These are phyloP conservation scores for Xerocomellus amylosporus DNA, from an alignment of 768 basidiomycete species.

Conservation along the genomic window DNA sequence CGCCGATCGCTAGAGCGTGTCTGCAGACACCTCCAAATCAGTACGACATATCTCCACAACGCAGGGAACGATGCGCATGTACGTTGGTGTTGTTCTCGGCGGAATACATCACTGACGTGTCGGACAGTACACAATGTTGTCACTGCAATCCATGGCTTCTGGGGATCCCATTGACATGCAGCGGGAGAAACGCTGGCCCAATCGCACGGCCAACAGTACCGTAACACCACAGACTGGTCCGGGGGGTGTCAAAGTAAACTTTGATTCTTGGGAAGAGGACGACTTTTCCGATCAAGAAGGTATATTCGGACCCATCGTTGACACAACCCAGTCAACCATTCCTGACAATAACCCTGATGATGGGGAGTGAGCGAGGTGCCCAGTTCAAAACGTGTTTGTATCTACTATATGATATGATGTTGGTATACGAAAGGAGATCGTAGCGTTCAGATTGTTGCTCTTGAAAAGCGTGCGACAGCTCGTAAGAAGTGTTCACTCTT, in stretches of 20 bases:
- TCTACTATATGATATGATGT: constrained; percentile 8
- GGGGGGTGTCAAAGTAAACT: constrained; percentile 50
- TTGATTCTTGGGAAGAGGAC: constrained; percentile 60
- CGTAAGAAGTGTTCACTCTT: constrained; percentile 24
- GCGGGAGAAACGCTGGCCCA: constrained; percentile 78
- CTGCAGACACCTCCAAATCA: constrained; percentile 60
- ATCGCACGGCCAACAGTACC: constrained; percentile 38
- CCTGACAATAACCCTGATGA: constrained; percentile 4
- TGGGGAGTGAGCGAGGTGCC: background rate
- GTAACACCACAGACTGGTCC: constrained; percentile 23
- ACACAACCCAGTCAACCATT: constrained; percentile 5
- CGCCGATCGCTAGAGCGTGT: constrained; percentile 56
- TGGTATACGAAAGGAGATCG: constrained; percentile 6
- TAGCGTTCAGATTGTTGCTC: constrained; percentile 1
- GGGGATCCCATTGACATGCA: constrained; percentile 74
- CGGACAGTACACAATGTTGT: constrained; percentile 66
- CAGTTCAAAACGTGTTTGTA: background rate
- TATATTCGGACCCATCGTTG: constrained; percentile 25
- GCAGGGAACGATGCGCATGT: constrained; percentile 87
- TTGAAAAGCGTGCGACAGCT: background rate
- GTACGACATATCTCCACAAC: constrained; percentile 64
- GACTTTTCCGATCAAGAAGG: constrained; percentile 48
- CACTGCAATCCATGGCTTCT: constrained; percentile 66
- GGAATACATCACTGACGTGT: background rate
- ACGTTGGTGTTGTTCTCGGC: constrained; percentile 20